Conservation (phyloP, 345 rosid species). For the Populus ilicifolia region DNA sequence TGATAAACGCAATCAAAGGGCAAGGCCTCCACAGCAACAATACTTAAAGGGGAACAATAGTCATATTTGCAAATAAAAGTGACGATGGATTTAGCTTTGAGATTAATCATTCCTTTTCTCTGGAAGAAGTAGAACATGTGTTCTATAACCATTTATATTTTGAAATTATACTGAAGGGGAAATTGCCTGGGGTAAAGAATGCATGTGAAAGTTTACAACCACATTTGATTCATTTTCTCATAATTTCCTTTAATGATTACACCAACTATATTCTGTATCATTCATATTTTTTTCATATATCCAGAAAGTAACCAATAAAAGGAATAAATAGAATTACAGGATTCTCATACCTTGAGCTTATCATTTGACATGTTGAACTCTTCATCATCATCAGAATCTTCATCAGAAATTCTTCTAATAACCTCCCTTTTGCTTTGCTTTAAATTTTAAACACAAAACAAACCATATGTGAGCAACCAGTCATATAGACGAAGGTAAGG, state of each 20-base stretch:
- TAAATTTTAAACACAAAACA: background rate
- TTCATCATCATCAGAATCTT: conserved; percentile 31
- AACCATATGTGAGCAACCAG: background rate
- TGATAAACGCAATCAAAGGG: background rate
- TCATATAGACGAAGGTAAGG: background rate
- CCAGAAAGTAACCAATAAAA: background rate
- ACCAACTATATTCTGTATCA: background rate
- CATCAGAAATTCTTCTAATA: conserved; percentile 57
- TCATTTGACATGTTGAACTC: conserved; percentile 11
- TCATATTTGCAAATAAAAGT: background rate
- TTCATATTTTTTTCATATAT: background rate
- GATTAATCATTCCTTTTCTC: background rate
- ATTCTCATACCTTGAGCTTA: conserved; percentile 24
- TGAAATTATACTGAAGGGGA: background rate
- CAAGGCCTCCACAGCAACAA: background rate
- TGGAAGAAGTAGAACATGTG: background rate
- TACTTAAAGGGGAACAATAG: background rate
- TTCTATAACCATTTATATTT: background rate
- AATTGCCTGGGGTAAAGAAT: background rate
- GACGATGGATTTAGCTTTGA: background rate
- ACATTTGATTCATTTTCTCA: background rate
- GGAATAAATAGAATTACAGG: background rate
- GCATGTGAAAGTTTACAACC: background rate
- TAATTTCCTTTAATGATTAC: background rate
- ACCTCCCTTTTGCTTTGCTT: conserved; percentile 45